Evolutionary conservation across 352 stramenopile species (phyloP).

Genomic region (Elongisporangium anandrum): DNA sequence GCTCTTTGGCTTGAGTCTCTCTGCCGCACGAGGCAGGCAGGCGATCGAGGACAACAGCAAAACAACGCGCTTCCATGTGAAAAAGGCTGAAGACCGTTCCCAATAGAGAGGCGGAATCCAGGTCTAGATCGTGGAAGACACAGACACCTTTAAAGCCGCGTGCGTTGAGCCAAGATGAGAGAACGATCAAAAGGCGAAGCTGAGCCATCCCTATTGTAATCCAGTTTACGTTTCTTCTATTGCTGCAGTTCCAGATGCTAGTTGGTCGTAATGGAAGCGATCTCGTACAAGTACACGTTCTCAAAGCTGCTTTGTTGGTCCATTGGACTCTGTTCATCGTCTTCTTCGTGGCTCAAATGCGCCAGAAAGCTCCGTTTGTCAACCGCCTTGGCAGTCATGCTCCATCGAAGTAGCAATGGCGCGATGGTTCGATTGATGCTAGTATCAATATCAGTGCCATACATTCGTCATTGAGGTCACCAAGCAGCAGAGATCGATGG

Average conservation of each 20-base stretch:
- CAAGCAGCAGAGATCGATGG: background rate
- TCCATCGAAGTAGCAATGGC: constrained; percentile 44
- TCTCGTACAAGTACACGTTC: constrained; percentile 61
- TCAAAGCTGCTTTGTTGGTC: constrained; percentile 19
- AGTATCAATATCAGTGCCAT: background rate
- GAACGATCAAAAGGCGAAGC: constrained; percentile 67
- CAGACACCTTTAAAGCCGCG: constrained; percentile 10
- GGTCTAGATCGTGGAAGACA: constrained; percentile 34
- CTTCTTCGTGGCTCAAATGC: background rate
- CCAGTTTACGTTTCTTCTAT: no score
- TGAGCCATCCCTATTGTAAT: constrained; percentile 47
- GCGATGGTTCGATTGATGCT: constrained; percentile 60
- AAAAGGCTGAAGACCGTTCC: constrained; percentile 39
- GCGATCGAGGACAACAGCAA: background rate
- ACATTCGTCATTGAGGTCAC: background rate
- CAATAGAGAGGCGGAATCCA: constrained; percentile 12
- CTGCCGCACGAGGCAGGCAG: background rate
- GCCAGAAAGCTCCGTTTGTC: constrained; percentile 26
- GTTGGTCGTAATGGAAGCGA: constrained; percentile 14
- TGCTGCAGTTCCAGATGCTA: no score
- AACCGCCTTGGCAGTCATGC: constrained; percentile 26
- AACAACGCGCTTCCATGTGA: constrained; percentile 1
- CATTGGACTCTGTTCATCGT: no score
- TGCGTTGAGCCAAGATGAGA: constrained; percentile 21
- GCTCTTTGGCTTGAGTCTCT: background rate